These are phyloP conservation scores for Tricladium varicosporioides DNA, from an alignment of 2,329 filamentous ascomycete genomes.

Conservation along the genomic window DNA sequence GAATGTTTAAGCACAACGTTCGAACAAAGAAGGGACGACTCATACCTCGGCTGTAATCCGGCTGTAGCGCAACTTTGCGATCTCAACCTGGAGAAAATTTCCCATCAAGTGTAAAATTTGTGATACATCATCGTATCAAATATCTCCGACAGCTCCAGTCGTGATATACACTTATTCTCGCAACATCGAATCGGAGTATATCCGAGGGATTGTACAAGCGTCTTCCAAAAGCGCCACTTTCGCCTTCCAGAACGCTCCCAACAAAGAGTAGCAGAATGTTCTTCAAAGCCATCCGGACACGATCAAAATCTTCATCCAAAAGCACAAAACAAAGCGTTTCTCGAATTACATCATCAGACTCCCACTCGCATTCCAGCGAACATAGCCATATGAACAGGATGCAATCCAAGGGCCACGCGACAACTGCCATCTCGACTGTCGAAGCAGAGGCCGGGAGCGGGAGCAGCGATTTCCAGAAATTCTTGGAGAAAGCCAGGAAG, in stretches of 20 bases:
- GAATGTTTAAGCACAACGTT: neutral
- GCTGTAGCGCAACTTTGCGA: neutral
- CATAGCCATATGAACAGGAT: neutral
- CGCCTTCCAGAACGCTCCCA: neutral
- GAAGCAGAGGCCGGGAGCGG: neutral
- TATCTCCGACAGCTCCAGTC: no score
- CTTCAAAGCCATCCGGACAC: constrained; percentile 23
- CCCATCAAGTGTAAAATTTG: neutral
- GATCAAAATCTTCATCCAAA: constrained; percentile 22
- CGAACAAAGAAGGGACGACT: neutral
- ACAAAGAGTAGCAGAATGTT: constrained; percentile 16
- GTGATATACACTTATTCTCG: no score
- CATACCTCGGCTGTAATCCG: no score
- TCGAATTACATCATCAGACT: constrained; percentile 10
- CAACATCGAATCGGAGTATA: no score
- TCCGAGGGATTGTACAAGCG: no score
- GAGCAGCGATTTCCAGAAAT: constrained; percentile 21
- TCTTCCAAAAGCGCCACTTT: neutral
- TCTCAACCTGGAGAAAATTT: neutral
- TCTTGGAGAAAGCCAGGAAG: constrained; percentile 20
- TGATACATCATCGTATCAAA: no score
- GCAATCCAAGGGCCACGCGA: neutral
- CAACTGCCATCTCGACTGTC: neutral
- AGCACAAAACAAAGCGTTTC: constrained; percentile 16
- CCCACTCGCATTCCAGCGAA: constrained; percentile 11